phyloP scores from a whole-genome alignment of 2,329 filamentous ascomycete genomes.

The Fusarium transvaalense region DNA sequence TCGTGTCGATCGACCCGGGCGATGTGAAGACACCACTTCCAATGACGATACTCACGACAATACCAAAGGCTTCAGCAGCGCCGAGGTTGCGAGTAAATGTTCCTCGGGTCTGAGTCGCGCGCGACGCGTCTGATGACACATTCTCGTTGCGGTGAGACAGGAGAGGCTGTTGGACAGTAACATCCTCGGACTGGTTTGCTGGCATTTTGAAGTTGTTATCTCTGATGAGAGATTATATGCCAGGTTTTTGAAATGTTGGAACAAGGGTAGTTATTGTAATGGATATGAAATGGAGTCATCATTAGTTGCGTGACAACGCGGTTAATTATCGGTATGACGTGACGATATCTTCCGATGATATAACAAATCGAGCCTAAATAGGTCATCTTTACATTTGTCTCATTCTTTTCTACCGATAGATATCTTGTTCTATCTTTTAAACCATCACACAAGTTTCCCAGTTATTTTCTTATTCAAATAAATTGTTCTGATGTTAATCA shows the following conservation, averaged over 20 bases:
- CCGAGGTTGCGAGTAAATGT: conserved; percentile 61
- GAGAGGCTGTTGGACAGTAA: conserved; percentile 32
- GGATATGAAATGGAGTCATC: conserved; percentile 15
- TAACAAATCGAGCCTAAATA: fast-evolving
- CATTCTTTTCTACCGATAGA: not conserved
- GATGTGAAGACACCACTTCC: conserved; percentile 75
- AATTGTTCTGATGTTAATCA: not conserved
- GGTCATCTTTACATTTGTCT: not conserved
- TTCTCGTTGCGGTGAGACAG: conserved; percentile 23
- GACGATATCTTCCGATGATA: conserved; percentile 8
- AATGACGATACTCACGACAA: conserved; percentile 73
- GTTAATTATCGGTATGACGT: conserved; percentile 41
- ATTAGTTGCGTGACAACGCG: conserved; percentile 23
- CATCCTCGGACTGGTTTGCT: conserved; percentile 14
- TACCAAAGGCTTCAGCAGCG: conserved; percentile 65
- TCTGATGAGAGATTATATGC: not conserved
- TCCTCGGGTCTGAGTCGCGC: conserved; percentile 12
- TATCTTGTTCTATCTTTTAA: too few species aligned
- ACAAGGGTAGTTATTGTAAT: not conserved
- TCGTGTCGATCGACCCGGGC: conserved; percentile 71
- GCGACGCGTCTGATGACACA: conserved; percentile 5
- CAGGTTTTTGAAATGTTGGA: not conserved
- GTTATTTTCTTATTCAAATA: not conserved
- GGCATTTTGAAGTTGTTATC: conserved; percentile 21
- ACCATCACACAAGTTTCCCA: not conserved